phyloP scores from a whole-genome alignment of 2,329 filamentous ascomycete species.

The Whalleya microplaca region DNA sequence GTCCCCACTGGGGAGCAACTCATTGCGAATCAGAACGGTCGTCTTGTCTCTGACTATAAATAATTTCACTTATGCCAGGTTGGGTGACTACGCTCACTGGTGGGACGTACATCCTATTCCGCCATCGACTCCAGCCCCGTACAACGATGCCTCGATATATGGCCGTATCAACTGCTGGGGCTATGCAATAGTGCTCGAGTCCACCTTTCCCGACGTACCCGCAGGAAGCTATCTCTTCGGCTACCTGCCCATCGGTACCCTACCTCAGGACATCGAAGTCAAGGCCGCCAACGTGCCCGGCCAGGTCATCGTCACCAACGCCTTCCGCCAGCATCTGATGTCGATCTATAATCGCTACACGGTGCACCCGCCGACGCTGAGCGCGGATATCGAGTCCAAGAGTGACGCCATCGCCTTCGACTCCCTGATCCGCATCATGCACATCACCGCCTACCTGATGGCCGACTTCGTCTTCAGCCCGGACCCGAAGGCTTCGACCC shows the following conservation, averaged over 20 bases:
- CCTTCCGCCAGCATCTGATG: constrained; percentile 42
- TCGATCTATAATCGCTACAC: constrained; percentile 50
- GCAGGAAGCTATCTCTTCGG: constrained; percentile 45
- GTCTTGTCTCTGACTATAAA: constrained; percentile 39
- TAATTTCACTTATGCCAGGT: constrained; percentile 40
- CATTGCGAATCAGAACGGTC: constrained; percentile 35
- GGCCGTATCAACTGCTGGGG: constrained; percentile 55
- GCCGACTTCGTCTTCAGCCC: constrained; percentile 38
- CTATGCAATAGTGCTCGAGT: constrained; percentile 47
- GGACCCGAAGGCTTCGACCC: constrained; percentile 24
- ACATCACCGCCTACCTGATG: constrained; percentile 38
- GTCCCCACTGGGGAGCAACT: constrained; percentile 31
- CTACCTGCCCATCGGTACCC: constrained; percentile 47
- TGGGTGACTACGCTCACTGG: constrained; percentile 36
- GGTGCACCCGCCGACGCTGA: constrained; percentile 10
- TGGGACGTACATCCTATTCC: constrained; percentile 52
- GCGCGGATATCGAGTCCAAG: constrained; percentile 16
- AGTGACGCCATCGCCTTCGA: constrained; percentile 30
- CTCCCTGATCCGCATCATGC: constrained; percentile 31
- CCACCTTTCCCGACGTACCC: constrained; percentile 40
- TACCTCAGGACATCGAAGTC: constrained; percentile 44
- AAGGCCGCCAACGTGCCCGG: constrained; percentile 26
- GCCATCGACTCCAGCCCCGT: constrained; percentile 34
- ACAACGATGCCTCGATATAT: constrained; percentile 43
- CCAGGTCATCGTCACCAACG: constrained; percentile 44